Evolutionary conservation across 2,329 filamentous ascomycete species (phyloP).

Genomic region (Volutella citrinella): DNA sequence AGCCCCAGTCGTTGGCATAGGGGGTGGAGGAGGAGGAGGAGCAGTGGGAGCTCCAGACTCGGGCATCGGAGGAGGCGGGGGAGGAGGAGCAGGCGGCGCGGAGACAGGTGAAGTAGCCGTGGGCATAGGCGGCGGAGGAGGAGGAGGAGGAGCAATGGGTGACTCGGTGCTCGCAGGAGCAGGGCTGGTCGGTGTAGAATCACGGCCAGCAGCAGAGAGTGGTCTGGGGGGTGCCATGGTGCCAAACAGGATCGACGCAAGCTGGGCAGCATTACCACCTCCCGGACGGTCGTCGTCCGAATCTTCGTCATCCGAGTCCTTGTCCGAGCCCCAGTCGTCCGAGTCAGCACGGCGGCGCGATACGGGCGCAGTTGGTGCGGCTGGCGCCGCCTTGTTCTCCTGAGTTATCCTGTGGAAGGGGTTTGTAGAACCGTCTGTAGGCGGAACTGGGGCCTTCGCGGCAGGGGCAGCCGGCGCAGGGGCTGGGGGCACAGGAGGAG

Average conservation of each 20-base stretch:
- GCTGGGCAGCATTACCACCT: conserved; percentile 81
- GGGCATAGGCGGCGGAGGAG: conserved; percentile 32
- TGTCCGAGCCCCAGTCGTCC: conserved; percentile 79
- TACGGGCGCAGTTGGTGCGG: conserved; percentile 37
- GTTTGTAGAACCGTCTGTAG: conserved; percentile 74
- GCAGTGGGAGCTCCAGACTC: conserved; percentile 28
- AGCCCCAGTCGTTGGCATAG: conserved; percentile 28
- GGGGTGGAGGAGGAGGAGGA: conserved; percentile 35
- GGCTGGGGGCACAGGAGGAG: conserved; percentile 41
- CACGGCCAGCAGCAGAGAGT: conserved; percentile 76
- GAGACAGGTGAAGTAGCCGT: conserved; percentile 28
- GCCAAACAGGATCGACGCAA: conserved; percentile 92
- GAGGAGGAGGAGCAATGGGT: conserved; percentile 38
- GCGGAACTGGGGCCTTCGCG: conserved; percentile 34
- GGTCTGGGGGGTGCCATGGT: conserved; percentile 94
- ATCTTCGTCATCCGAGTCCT: conserved; percentile 51
- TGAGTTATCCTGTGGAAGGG: conserved; percentile 88
- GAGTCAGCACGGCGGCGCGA: conserved; percentile 58
- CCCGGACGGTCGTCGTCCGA: conserved; percentile 70
- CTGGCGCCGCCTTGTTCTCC: conserved; percentile 48
- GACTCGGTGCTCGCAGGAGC: conserved; percentile 38
- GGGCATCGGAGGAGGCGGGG: conserved; percentile 27
- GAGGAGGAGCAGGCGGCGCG: conserved; percentile 30
- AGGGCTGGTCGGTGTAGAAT: conserved; percentile 43
- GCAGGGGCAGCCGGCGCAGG: conserved; percentile 34